Base-by-base conservation (phyloP, 495 filamentous ascomycete genomes). In the Penicillium diatomitis region DNA sequence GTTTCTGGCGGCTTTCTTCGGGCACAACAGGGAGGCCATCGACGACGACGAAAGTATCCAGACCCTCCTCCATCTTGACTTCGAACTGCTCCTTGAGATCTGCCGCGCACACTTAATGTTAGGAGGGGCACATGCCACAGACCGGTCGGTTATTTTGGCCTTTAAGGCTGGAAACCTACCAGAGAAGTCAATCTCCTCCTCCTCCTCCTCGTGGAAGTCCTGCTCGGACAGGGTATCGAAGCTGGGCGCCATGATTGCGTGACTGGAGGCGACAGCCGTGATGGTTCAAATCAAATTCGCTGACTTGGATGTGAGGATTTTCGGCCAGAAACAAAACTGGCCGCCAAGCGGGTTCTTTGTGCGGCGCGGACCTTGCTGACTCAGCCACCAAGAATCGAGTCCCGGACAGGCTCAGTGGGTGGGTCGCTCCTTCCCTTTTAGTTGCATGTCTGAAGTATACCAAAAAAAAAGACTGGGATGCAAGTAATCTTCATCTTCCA, bases 1-100 rank as follows among this genome's bases (percentile, higher is more conserved):
- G 82, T 70, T 95, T 96, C 30, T 87, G 80, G 64, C 85, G 86
- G 71, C 80, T 87, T 31, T 87, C 90, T 62, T 87, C 86, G 47
- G 77, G 67, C 41, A 98, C 92, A 42, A 83, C 70, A 48, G 92
- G 92, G 33, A 96, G 80, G 53, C 92, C 92, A 69, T 98, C 92
- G 65, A 96, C 78, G 44, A 96, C 88, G 48, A 98, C 83, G 58
- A 98, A 98, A 52, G 87, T 84, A 63, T 98, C 92, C 60, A 96
- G 81, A 46, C 92, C 91, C 66, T 96, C 87, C 65, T 98, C 91
- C 44, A 96, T 76, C 58, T 90, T 88, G 37, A 96, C 92, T 67
- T 97, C 90, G 61, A 87, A 95, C 67, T 94, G 86, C 62, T 88
- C 89, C 61, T 81, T 77, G 52, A 98, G 78, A 72, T 98, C 92